phyloP scores from a whole-genome alignment of 108 stramenopile species.

The Pseudonitzschia delicatissima region DNA sequence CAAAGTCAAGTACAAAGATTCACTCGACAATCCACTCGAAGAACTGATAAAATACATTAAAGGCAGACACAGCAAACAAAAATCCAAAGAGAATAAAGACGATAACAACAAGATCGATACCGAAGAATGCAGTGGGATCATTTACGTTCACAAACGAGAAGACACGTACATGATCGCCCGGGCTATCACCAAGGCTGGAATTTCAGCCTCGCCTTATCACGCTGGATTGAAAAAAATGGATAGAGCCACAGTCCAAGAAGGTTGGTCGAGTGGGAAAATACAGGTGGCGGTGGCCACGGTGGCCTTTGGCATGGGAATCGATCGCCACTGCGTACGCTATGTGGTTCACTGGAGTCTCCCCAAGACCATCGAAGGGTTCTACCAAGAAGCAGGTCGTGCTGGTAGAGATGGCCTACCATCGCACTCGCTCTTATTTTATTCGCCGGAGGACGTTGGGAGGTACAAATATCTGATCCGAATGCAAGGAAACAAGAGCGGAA shows the following conservation, averaged over 20 bases:
- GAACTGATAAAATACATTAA: constrained; percentile 56
- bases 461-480: constrained; percentile 62
- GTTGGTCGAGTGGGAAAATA: constrained; percentile 55
- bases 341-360: constrained; percentile 89
- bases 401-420: constrained; percentile 83
- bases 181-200: constrained; percentile 25
- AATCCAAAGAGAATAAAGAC: background rate
- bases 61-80: constrained; percentile 44
- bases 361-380: constrained; percentile 85
- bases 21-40: constrained; percentile 43
- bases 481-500: constrained; percentile 26
- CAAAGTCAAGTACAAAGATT: constrained; percentile 66
- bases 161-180: constrained; percentile 60
- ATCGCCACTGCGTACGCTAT: constrained; percentile 79
- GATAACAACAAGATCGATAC: background rate
- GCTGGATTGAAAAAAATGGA: constrained; percentile 67
- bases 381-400: constrained; percentile 87
- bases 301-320: constrained; percentile 95
- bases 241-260: constrained; percentile 49
- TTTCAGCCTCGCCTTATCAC: constrained; percentile 39
- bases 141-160: constrained; percentile 93
- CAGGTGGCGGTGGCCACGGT: constrained; percentile 68
- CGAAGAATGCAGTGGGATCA: constrained; percentile 74
- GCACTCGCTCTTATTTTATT: constrained; percentile 77
- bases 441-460: constrained; percentile 68